phyloP scores from a whole-genome alignment of 768 basidiomycete genomes.

The Trametes sanguinea region DNA sequence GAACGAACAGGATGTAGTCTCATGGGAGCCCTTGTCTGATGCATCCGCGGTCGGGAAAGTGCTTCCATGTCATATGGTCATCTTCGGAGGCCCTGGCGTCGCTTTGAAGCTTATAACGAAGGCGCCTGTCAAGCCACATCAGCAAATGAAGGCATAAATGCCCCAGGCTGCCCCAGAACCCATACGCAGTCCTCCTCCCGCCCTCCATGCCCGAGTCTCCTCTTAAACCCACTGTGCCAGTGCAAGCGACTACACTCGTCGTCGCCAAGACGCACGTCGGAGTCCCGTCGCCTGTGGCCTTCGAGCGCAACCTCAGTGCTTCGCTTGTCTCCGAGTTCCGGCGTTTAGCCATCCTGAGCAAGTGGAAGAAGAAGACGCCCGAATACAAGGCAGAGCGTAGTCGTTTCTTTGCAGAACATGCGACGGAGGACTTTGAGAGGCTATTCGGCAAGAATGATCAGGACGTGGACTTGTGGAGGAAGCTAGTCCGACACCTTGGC shows the following conservation, averaged over 20 bases:
- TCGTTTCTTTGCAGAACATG: neutral
- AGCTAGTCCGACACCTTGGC: neutral
- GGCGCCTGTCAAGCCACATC: neutral
- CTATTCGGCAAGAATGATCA: neutral
- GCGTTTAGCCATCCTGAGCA: neutral
- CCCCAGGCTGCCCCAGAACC: neutral
- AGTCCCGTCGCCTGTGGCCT: neutral
- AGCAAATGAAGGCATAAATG: neutral
- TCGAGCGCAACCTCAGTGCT: slow-evolving; percentile 3
- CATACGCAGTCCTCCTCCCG: neutral
- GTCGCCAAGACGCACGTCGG: too few relatives aligned
- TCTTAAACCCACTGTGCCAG: too few relatives aligned
- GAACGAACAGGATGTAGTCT: too few relatives aligned
- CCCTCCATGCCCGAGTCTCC: neutral
- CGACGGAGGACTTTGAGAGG: neutral
- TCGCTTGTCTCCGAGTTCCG: slow-evolving; percentile 12
- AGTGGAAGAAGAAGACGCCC: neutral
- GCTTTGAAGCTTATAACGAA: neutral
- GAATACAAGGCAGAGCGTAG: neutral
- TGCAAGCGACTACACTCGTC: too few relatives aligned
- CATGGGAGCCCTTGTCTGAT: neutral
- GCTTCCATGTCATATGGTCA: neutral
- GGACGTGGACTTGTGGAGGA: neutral
- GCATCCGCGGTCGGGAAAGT: neutral
- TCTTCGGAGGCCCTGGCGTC: neutral